Conservation (phyloP, 805 yeast genomes). For the Cyberlindnera xishuangbannaensis region DNA sequence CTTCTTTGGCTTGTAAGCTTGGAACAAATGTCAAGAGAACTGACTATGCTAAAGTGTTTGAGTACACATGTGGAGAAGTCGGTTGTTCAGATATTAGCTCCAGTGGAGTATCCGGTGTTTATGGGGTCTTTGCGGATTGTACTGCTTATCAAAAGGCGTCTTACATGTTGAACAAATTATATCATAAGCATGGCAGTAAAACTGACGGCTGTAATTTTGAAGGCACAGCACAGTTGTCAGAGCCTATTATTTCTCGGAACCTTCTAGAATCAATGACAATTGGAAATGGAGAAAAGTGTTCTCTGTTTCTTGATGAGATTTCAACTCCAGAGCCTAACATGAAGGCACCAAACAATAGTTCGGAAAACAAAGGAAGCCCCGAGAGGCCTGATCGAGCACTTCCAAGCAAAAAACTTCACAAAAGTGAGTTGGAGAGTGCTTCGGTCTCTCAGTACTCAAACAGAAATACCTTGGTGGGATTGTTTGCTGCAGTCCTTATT, state of each 20-base stretch:
- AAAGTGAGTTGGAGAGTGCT: too few species aligned
- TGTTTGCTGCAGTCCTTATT: constrained; percentile 5
- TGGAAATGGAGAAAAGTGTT: constrained; percentile 18
- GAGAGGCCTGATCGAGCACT: too few species aligned
- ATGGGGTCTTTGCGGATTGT: constrained; percentile 69
- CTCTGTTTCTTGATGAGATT: constrained; percentile 8
- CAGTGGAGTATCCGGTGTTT: constrained; percentile 48
- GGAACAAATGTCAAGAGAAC: constrained; percentile 36
- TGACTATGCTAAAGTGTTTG: constrained; percentile 52
- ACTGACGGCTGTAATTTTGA: constrained; percentile 24
- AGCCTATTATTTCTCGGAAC: constrained; percentile 3
- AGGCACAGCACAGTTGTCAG: constrained; percentile 18
- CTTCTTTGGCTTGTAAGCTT: constrained; percentile 53
- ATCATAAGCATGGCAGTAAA: constrained; percentile 40
- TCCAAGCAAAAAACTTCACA: too few species aligned
- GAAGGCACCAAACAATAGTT: too few species aligned
- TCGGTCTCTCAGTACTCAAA: constrained; percentile 9
- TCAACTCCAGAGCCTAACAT: too few species aligned
- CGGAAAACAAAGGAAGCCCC: too few species aligned
- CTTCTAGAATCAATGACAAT: constrained; percentile 10
- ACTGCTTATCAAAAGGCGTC: constrained; percentile 56
- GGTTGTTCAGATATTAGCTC: constrained; percentile 55
- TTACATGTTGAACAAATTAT: constrained; percentile 54
- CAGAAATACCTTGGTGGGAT: constrained; percentile 4
- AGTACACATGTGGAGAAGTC: constrained; percentile 49